Evolutionary conservation across 306 rosid species (phyloP).

Genomic region (Alnus rubra): DNA sequence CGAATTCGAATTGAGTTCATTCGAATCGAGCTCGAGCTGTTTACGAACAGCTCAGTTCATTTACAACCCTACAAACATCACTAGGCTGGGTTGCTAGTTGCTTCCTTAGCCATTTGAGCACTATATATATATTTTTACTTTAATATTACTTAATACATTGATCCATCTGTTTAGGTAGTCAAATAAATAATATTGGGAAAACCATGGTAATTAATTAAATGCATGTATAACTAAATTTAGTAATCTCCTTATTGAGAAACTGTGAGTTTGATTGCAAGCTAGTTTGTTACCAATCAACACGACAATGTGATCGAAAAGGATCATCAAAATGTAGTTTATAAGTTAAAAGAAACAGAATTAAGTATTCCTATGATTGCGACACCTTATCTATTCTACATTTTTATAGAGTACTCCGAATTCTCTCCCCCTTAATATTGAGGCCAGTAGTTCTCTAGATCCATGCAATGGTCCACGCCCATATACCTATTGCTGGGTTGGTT

Average conservation of each 20-base stretch:
- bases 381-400: conserved; percentile 6
- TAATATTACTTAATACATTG: too few species aligned
- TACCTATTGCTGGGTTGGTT: conserved; percentile 46
- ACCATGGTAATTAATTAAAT: too few species aligned
- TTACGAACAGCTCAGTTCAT: too few species aligned
- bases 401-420: neutral
- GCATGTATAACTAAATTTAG: neutral
- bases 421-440: conserved; percentile 44
- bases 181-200: too few species aligned
- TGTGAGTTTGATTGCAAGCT: neutral
- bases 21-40: too few species aligned
- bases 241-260: neutral
- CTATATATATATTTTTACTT: too few species aligned
- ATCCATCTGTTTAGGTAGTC: too few species aligned
- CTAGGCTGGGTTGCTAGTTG: too few species aligned
- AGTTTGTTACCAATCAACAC: neutral
- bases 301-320: neutral
- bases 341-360: conserved; percentile 7
- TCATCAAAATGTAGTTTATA: conserved; percentile 7
- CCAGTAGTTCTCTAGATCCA: conserved; percentile 86
- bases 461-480: conserved; percentile 68
- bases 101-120: too few species aligned
- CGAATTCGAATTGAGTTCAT: too few species aligned
- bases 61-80: too few species aligned
- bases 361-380: conserved; percentile 14